Evolutionary conservation across 179 eudicot genomes (phyloP).

Genomic region (Patellifolia procumbens): DNA sequence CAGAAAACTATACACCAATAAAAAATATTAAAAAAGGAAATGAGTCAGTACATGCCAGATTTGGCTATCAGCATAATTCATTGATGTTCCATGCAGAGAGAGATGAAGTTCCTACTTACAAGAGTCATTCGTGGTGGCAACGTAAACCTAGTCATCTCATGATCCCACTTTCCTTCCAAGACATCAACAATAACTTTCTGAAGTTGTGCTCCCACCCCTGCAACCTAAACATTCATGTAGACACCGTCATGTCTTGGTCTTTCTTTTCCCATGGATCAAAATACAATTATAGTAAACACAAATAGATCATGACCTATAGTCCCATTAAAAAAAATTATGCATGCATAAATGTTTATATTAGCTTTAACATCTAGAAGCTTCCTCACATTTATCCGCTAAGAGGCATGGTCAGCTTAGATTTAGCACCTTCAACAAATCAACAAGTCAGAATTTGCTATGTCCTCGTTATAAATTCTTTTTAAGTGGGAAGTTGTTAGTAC

Average conservation of each 20-base stretch:
- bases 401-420: neutral
- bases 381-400: neutral
- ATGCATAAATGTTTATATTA: conserved; percentile 5
- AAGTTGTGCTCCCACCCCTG: conserved; percentile 48
- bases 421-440: neutral
- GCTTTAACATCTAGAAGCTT: neutral
- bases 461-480: neutral
- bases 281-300: neutral
- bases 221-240: conserved; percentile 42
- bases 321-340: neutral
- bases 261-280: conserved; percentile 1
- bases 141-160: conserved; percentile 73
- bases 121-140: conserved; percentile 92
- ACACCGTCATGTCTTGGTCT: neutral
- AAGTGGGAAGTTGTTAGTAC: neutral
- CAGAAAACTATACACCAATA: neutral
- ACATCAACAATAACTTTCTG: conserved; percentile 65
- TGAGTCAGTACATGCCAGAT: neutral
- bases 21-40: neutral
- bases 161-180: conserved; percentile 88
- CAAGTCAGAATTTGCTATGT: neutral
- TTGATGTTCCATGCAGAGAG: neutral
- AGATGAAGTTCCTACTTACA: conserved; percentile 46
- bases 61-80: neutral
- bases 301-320: neutral